These are phyloP conservation scores for Hericium coralloides DNA, from an alignment of 768 basidiomycete genomes.

Conservation along the genomic window DNA sequence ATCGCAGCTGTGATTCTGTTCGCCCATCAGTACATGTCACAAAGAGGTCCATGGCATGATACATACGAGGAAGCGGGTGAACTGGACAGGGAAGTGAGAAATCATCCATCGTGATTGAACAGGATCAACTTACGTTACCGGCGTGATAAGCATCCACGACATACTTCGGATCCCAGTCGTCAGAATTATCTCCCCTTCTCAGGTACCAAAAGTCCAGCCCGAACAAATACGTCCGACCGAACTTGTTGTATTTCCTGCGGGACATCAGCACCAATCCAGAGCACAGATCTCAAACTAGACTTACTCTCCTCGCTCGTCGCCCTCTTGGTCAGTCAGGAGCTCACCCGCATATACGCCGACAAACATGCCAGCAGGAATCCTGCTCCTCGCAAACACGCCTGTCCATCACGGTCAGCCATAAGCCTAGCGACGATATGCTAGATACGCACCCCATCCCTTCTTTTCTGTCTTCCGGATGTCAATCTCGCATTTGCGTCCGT, in stretches of 20 bases:
- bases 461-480: constrained; percentile 58
- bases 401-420: constrained; percentile 1
- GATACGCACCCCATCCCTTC: constrained; percentile 77
- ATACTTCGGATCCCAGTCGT: constrained; percentile 34
- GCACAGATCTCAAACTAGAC: constrained; percentile 16
- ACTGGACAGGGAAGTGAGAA: constrained; percentile 34
- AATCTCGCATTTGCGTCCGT: constrained; percentile 57
- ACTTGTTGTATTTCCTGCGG: constrained; percentile 60
- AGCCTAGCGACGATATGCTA: neutral
- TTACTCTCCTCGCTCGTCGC: constrained; percentile 59
- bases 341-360: constrained; percentile 86
- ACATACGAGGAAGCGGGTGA: constrained; percentile 82
- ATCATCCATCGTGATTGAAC: neutral
- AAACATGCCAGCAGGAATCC: constrained; percentile 61
- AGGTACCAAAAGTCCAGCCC: constrained; percentile 74
- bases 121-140: constrained; percentile 54
- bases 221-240: constrained; percentile 74
- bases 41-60: neutral
- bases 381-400: constrained; percentile 71
- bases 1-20: constrained; percentile 85
- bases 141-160: constrained; percentile 83
- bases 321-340: constrained; percentile 58
- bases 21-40: neutral
- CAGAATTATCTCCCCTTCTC: constrained; percentile 18
- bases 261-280: constrained; percentile 1